Evolutionary conservation across 345 rosid species (phyloP), one percentile per base, ranked within the genome.

Genomic region (Geranium brycei): DNA sequence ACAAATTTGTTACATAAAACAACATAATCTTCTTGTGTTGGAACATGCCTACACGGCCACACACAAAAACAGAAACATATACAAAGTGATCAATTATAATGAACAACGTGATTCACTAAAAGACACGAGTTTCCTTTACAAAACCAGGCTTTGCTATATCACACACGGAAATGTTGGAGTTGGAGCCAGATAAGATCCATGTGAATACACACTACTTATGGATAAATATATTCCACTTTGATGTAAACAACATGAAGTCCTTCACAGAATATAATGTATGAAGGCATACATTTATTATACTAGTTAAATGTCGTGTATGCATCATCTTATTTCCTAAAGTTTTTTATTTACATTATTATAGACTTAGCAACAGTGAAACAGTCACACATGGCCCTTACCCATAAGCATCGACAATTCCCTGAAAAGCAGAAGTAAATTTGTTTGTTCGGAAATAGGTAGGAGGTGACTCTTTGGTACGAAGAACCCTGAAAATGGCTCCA

Each of bases 341-440:
- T 47, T 10, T 15, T 47, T 47, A 8, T 47, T 47, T 47, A 47
- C 53, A 8, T 51, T 19, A 55, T 55, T 55, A 19, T 5, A 6
- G 17, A 65, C 10, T 59, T 31, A 66, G 51, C 4, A 63, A 6
- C 61, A 70, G 5, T 30, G 6, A 64, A 53, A 75, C 13, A 61
- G 31, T 13, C 66, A 51, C 51, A 62, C 31, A 69, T 67, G 57
- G 28, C 67, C 82, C 91, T 81, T 72, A 88, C 99, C 97, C 99
- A 69, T 91, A 90, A 1, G 97, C 95, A 64, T 93, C 99, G 65
- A 93, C 97, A 78, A 88, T 90, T 75, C 86, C 99, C 79, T 90
- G 99, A 73, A 90, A 86, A 17, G 95, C 96, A 70, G 92, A 67
- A 57, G 95, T 86, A 71, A 93, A 83, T 74, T 88, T 90, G 83